These are phyloP conservation scores for Corylus americana DNA, from an alignment of 306 rosid species.

Conservation along the genomic window DNA sequence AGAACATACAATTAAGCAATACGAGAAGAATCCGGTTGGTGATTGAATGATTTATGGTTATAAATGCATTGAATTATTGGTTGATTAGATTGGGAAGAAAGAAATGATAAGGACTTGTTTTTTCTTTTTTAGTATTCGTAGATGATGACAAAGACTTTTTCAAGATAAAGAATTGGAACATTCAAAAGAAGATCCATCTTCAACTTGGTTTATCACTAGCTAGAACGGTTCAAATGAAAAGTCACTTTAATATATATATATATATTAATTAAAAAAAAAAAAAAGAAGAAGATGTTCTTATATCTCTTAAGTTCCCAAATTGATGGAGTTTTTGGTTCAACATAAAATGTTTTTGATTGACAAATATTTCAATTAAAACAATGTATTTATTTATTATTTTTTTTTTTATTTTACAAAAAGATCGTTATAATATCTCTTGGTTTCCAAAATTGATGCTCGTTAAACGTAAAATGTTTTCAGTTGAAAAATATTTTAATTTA, in stretches of 20 bases:
- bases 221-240: not conserved
- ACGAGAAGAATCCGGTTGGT: constrained; percentile 29
- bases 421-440: no score
- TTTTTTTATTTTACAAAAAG: not conserved
- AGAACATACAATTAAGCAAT: constrained; percentile 24
- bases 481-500: not conserved
- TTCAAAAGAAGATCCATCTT: constrained; percentile 32
- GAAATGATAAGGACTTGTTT: constrained; percentile 25
- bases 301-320: no score
- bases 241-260: no score
- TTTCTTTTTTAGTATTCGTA: not conserved
- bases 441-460: no score
- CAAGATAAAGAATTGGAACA: constrained; percentile 27
- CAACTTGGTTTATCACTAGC: not conserved
- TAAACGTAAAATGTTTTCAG: no score
- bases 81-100: constrained; percentile 31
- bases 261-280: no score
- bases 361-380: not conserved
- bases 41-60: constrained; percentile 22
- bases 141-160: constrained; percentile 19
- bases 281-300: no score
- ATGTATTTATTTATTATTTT: not conserved
- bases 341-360: no score
- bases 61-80: constrained; percentile 40
- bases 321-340: no score